A percentile compares a stretch with the other conserved stretches of the same genome.
Evolutionary conservation across 1,139 yeast species (phyloP).

Genomic region (Suhomyces wounanorum): DNA sequence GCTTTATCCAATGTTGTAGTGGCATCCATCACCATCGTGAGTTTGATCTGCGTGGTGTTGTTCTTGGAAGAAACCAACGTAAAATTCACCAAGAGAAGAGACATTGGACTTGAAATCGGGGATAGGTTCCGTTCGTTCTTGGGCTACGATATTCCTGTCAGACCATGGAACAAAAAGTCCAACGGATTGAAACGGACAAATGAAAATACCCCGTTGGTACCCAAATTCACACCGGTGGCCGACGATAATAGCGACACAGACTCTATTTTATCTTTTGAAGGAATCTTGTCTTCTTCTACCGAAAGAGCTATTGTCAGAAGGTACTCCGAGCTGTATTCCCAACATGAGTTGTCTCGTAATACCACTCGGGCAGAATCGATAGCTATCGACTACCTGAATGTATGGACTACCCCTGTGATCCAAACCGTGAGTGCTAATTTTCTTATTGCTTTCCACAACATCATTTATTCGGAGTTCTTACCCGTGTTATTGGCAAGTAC

Average conservation of each 20-base stretch:
- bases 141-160: conserved; percentile 32
- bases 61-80: conserved; percentile 66
- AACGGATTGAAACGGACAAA: not conserved
- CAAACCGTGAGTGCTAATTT: conserved; percentile 23
- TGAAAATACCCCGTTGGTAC: conserved; percentile 4
- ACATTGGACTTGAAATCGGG: conserved; percentile 56
- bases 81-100: conserved; percentile 41
- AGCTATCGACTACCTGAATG: conserved; percentile 2
- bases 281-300: not conserved
- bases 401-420: conserved; percentile 26
- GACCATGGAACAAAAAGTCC: conserved; percentile 34
- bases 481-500: conserved; percentile 26
- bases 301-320: conserved; percentile 18
- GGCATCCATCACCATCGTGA: conserved; percentile 41
- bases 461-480: conserved; percentile 25
- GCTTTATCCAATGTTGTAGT: conserved; percentile 63
- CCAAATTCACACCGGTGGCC: not conserved
- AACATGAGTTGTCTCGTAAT: not conserved
- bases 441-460: conserved; percentile 20
- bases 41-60: conserved; percentile 45
- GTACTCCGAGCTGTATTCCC: conserved; percentile 15
- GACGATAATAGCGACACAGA: conserved; percentile 3
- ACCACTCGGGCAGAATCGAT: conserved; percentile 3
- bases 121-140: conserved; percentile 40
- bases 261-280: conserved; percentile 4